Base-by-base conservation (phyloP, 495 filamentous ascomycete genomes). In the Glarea lozoyensis region DNA sequence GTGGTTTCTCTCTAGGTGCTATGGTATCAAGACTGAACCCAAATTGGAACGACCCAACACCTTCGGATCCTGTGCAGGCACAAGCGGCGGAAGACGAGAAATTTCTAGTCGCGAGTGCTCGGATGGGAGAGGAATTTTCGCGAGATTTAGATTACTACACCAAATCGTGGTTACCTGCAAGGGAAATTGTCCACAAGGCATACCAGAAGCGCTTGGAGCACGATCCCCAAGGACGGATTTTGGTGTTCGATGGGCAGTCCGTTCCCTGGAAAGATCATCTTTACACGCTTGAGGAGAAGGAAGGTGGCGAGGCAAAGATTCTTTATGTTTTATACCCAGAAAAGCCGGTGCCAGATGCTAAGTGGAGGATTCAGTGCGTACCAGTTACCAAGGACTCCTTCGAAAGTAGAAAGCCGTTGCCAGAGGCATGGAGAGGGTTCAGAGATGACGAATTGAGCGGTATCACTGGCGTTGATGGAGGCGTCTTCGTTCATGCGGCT, bases 271-370 rank as follows among this genome's bases (percentile, higher is more conserved):
- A 90, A 58, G 90, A 96, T 55, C 92, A 98, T 54, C 71, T 98
- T 12, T 96, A 94, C 64, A 79, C 74, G 29, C 74, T 97, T 19
- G 93, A 98, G 65, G 71, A 73, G 44, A 67, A 79, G 45, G 66
- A 68, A 17, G 59, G 55, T 2, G 58, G 56, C 2, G 61, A 60
- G 10, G 60, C 62, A 0, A 73, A 73, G 55, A 76, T 86, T 4
- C 64, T 87, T n/a, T 97, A 95, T 61, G 90, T 93, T n/a, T 70
- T 97, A 1, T 98, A 96, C 66, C 80, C 87, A 1, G 93, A 98
- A 68, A 81, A 69, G 48, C 68, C 73, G 3, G 62, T 65, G 2
- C 70, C 76, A 37, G 84, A 73, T 22, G 64, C 81, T 38, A 90
- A 87, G 62, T 98, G 92, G 92, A 80, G 92, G 40, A 78, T 98